Evolutionary conservation across 495 filamentous ascomycete genomes (phyloP), one percentile per base, ranked within the genome.

Genomic region (Melanomma pulvis-pyrius): DNA sequence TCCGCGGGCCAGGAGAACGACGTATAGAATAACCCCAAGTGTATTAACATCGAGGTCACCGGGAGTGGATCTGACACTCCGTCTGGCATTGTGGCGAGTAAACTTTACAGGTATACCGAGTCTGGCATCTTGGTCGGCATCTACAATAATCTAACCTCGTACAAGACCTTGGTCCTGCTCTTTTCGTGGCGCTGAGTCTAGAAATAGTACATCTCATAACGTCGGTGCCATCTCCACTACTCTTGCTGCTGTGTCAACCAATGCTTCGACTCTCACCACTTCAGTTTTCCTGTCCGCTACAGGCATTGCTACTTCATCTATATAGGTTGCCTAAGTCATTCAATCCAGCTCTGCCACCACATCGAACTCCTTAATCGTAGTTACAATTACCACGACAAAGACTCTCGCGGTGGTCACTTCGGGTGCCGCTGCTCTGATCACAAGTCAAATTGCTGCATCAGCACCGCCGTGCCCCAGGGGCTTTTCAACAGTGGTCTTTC

Each of bases 101-200:
- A 12, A 22, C 36, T 72, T 15, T 72, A 72, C 61, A 69, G 25
- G 19, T 29, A 44, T 13, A 57, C 9, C 19, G 69, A 72, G 25
- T 46, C 69, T 2, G 69, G 69, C 22, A 63, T 71, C 29, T 28
- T 63, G 17, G 51, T 72, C 36, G 69, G 69, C 56, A 55, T 72
- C 19, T 69, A 69, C 65, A 17, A n/a, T 21, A 29, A 39, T 9
- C 24, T 69, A n/a, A 65, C 59, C 34, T 44, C 39, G n/a, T 76
- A 79, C 62, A 50, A 56, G 19, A 72, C 46, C 73, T 71, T 19
- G 77, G 76, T 0, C 76, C 74, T 15, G 56, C 64, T 17, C 44
- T 76, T 32, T 75, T 48, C 17, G 55, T 36, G 58, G 55, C 26
- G 57, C 53, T 7, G 61, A 32, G 15, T 57, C 49, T 36, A 34